phyloP scores from a whole-genome alignment of 495 filamentous ascomycete species.

The Astrothelium macrocarpum region DNA sequence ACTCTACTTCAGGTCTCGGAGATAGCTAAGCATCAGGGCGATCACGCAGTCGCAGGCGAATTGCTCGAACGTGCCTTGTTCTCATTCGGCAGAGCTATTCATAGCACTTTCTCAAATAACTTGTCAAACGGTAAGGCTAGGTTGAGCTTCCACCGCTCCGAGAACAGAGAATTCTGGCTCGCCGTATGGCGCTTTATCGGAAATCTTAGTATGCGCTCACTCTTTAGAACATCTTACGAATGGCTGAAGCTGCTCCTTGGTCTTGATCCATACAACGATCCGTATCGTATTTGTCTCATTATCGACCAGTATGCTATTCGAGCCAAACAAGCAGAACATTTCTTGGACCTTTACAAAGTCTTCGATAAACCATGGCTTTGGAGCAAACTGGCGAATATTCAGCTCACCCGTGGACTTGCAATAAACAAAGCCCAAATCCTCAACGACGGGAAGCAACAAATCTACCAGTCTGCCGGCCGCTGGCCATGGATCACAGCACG shows the following conservation, averaged over 20 bases:
- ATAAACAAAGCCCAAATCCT: constrained; percentile 57
- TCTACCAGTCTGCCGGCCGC: constrained; percentile 54
- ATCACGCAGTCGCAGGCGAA: constrained; percentile 75
- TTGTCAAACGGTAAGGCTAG: constrained; percentile 71
- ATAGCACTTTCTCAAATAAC: constrained; percentile 64
- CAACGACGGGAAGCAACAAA: constrained; percentile 50
- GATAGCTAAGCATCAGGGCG: constrained; percentile 79
- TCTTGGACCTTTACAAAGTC: constrained; percentile 53
- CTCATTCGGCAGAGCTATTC: constrained; percentile 76
- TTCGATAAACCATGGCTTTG: constrained; percentile 25
- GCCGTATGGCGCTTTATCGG: constrained; percentile 80
- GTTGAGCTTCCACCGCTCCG: constrained; percentile 65
- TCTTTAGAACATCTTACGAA: constrained; percentile 83
- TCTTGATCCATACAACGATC: constrained; percentile 64
- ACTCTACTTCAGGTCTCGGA: constrained; percentile 88
- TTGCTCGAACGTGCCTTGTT: constrained; percentile 87
- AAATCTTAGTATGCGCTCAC: constrained; percentile 79
- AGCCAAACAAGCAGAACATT: constrained; percentile 62
- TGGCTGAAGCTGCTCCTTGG: constrained; percentile 80
- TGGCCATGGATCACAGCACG: constrained; percentile 74
- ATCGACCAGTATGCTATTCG: constrained; percentile 79
- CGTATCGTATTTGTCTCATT: constrained; percentile 66
- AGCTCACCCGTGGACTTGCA: constrained; percentile 64
- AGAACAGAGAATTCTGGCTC: constrained; percentile 89
- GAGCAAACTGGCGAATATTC: constrained; percentile 50